These are phyloP conservation scores for Mrakia gelida DNA, from an alignment of 768 basidiomycete species.

Conservation along the genomic window DNA sequence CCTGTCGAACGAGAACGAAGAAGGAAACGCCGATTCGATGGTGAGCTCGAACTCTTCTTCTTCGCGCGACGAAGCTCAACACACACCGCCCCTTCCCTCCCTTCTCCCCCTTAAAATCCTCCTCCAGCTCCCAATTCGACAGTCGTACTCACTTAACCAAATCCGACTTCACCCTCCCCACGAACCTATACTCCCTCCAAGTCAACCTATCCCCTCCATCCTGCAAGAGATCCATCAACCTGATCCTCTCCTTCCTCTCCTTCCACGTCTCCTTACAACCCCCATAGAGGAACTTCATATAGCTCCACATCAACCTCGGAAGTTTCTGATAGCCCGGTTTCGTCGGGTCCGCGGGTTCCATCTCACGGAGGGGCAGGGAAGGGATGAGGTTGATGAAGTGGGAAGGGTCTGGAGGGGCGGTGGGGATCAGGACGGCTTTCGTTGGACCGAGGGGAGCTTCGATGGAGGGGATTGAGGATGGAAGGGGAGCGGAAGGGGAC, in stretches of 20 bases:
- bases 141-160: not conserved
- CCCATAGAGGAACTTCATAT: slow-evolving; percentile 3
- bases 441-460: slow-evolving; percentile 12
- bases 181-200: slow-evolving; percentile 1
- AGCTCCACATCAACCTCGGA: slow-evolving; percentile 1
- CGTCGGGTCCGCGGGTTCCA: not conserved
- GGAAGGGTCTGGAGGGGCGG: not conserved
- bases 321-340: not conserved
- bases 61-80: not conserved
- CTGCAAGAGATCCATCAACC: not conserved
- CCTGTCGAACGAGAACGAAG: not conserved
- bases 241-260: not conserved
- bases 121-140: too few species aligned
- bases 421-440: not conserved
- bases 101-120: not conserved
- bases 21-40: not conserved
- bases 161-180: not conserved
- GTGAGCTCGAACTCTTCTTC: not conserved
- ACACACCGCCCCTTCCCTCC: not conserved
- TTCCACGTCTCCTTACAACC: not conserved
- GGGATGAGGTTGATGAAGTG: not conserved
- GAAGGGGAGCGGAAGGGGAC: not conserved
- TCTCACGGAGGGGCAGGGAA: not conserved
- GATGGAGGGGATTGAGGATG: not conserved
- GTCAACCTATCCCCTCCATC: not conserved